These are phyloP conservation scores for Nicotiana attenuata DNA, from an alignment of 257 asterid genomes.

Conservation along the genomic window DNA sequence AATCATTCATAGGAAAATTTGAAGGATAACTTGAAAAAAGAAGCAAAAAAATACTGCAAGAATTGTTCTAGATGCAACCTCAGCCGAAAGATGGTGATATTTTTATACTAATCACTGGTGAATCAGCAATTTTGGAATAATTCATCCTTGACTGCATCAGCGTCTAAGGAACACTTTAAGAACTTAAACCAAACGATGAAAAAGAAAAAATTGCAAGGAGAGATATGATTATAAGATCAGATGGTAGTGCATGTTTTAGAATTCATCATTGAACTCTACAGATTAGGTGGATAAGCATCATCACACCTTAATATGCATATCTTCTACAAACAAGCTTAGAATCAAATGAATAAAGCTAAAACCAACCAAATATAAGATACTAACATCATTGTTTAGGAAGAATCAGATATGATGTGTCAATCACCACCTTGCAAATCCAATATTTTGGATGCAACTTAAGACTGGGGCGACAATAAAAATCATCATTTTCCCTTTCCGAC, in stretches of 20 bases:
- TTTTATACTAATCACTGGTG: slow-evolving; percentile 40
- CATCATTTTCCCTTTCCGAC: slow-evolving; percentile 23
- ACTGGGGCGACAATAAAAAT: slow-evolving; percentile 47
- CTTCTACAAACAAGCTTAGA: neutral
- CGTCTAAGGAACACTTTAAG: neutral
- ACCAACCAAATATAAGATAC: neutral
- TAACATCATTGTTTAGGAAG: neutral
- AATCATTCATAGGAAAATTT: no score
- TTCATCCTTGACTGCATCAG: slow-evolving; percentile 49
- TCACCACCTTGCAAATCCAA: slow-evolving; percentile 34
- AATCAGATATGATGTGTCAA: slow-evolving; percentile 30
- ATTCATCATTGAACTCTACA: slow-evolving; percentile 55
- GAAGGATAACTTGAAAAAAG: neutral
- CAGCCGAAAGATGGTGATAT: slow-evolving; percentile 94
- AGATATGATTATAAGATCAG: slow-evolving; percentile 42
- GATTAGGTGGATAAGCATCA: slow-evolving; percentile 49
- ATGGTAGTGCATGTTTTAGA: slow-evolving; percentile 70
- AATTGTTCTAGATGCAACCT: slow-evolving; percentile 37
- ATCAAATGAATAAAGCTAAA: neutral
- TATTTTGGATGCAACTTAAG: slow-evolving; percentile 26
- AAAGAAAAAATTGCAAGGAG: neutral
- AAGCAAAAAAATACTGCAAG: neutral
- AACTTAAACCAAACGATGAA: neutral
- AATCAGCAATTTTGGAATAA: slow-evolving; percentile 29
- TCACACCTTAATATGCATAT: slow-evolving; percentile 10